Conservation (phyloP, 179 eudicot genomes). For the Pouteria campechiana region DNA sequence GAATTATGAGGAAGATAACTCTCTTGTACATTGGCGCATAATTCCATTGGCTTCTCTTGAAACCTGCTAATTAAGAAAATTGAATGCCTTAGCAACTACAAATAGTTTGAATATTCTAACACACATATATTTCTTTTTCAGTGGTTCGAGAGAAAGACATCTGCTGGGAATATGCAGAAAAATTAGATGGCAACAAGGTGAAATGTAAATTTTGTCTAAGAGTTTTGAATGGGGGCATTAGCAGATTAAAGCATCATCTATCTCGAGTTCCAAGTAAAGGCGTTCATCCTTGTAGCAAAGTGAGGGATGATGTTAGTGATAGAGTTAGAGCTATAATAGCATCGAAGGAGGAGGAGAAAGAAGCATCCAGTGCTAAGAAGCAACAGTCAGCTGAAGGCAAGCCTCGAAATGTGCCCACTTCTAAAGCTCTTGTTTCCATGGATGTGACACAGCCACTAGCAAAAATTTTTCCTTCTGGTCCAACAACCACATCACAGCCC, state of each 20-base stretch:
- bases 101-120: no score
- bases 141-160: constrained; percentile 97
- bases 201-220: constrained; percentile 86
- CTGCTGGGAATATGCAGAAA: constrained; percentile 98
- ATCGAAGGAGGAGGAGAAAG: constrained; percentile 61
- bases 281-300: constrained; percentile 88
- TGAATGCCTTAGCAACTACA: no score
- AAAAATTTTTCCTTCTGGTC: constrained; percentile 32
- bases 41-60: no score
- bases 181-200: constrained; percentile 90
- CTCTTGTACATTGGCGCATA: no score
- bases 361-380: constrained; percentile 31
- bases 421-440: constrained; percentile 19
- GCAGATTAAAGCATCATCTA: constrained; percentile 90
- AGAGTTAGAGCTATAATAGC: constrained; percentile 62
- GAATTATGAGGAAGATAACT: no score
- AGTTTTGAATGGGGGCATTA: constrained; percentile 82
- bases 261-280: constrained; percentile 97
- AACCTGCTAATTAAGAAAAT: no score
- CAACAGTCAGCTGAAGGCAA: constrained; percentile 34
- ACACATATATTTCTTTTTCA: no score
- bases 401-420: constrained; percentile 21
- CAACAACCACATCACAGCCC: constrained; percentile 14
- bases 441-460: constrained; percentile 31
- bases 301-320: constrained; percentile 82